A percentile compares a stretch with the other conserved stretches of the same genome.
Conservation (phyloP, 352 stramenopile species). For the Halophytophthora polymorphica region DNA sequence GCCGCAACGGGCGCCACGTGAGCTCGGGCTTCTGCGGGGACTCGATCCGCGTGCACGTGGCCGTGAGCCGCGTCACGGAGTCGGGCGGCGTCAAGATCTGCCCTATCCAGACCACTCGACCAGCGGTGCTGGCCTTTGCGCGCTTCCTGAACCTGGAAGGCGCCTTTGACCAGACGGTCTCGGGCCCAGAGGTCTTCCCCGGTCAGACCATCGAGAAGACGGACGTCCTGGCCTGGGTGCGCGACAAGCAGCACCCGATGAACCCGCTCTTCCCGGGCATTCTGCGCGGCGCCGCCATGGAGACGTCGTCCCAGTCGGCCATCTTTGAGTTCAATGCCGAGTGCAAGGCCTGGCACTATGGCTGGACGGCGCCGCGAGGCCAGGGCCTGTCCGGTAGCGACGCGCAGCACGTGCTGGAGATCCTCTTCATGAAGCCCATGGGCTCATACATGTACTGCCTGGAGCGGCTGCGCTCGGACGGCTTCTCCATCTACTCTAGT, state of each 20-base stretch:
- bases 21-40: slow-evolving; percentile 85
- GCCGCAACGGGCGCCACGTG: slow-evolving; percentile 75
- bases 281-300: slow-evolving; percentile 70
- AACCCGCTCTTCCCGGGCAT: slow-evolving; percentile 78
- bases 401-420: slow-evolving; percentile 72
- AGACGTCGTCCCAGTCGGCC: slow-evolving; percentile 70
- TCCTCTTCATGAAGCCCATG: slow-evolving; percentile 84
- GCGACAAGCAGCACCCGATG: slow-evolving; percentile 72
- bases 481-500: slow-evolving; percentile 80
- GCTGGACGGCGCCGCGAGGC: slow-evolving; percentile 74
- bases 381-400: slow-evolving; percentile 76
- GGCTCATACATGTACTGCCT: slow-evolving; percentile 80
- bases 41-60: slow-evolving; percentile 80
- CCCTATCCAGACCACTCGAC: slow-evolving; percentile 62
- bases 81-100: slow-evolving; percentile 82
- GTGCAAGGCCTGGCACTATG: slow-evolving; percentile 89
- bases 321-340: slow-evolving; percentile 89
- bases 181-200: slow-evolving; percentile 67
- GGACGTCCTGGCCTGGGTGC: slow-evolving; percentile 58
- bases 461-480: slow-evolving; percentile 69
- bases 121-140: slow-evolving; percentile 62
- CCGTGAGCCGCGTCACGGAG: slow-evolving; percentile 67
- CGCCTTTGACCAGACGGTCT: slow-evolving; percentile 64
- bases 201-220: slow-evolving; percentile 76
- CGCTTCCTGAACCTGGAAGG: slow-evolving; percentile 75